These are phyloP conservation scores for Paecilomyces dactylethromorphus DNA, from an alignment of 2,329 filamentous ascomycete species.

Conservation along the genomic window DNA sequence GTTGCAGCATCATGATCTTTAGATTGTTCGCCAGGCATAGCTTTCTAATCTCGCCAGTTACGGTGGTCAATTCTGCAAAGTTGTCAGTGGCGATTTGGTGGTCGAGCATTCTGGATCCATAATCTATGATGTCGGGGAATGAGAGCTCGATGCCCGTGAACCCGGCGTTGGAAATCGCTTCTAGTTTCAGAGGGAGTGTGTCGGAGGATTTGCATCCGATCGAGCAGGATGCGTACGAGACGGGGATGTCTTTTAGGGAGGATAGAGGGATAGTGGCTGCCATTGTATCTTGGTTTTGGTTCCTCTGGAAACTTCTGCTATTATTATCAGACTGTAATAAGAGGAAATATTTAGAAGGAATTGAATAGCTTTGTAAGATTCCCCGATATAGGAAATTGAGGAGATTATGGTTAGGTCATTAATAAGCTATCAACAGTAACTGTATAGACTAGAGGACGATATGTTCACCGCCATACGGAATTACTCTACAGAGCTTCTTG, in stretches of 20 bases:
- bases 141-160: slow-evolving; percentile 65
- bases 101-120: slow-evolving; percentile 48
- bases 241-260: slow-evolving; percentile 23
- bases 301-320: no score
- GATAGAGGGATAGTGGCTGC: slow-evolving; percentile 5
- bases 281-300: background rate
- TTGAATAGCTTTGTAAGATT: no score
- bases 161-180: slow-evolving; percentile 32
- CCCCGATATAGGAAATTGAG: no score
- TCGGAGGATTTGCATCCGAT: slow-evolving; percentile 29
- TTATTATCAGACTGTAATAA: no score
- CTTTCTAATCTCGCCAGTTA: slow-evolving; percentile 49
- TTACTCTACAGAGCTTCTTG: background rate
- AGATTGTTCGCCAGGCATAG: slow-evolving; percentile 51
- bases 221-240: slow-evolving; percentile 38
- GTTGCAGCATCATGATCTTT: slow-evolving; percentile 65
- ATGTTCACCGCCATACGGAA: background rate
- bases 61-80: slow-evolving; percentile 51
- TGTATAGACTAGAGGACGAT: no score
- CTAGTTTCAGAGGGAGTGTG: slow-evolving; percentile 31
- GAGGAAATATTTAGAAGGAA: no score
- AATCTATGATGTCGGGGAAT: slow-evolving; percentile 64
- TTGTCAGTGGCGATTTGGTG: slow-evolving; percentile 50
- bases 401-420: no score
- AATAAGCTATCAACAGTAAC: no score